Evolutionary conservation across 306 rosid species (phyloP), one percentile per base, ranked within the genome.

Genomic region (Rosa persica): DNA sequence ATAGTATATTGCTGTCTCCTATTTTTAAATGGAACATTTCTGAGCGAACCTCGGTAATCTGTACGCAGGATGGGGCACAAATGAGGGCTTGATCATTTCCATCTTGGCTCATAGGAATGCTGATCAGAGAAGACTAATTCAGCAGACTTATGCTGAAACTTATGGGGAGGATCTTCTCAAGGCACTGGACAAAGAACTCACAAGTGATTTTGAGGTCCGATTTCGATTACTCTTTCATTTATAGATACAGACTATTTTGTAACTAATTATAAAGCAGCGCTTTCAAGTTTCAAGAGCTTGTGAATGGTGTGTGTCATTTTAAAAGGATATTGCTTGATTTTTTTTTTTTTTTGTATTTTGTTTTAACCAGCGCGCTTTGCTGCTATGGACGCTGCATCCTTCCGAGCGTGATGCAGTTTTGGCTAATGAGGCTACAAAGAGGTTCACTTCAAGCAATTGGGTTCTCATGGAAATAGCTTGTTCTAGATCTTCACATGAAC

Each of bases 11-110:
- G 52, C 3, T 39, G 20, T 77, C 52, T 38, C 61, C 17, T 36
- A 38, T 5, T 12, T 8, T 25, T 47, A 12, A 47, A 38, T 70
- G 20, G 16, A 52, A 11, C 4, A 17, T 77, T 46, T 38, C n/a
- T 34, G 77, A 7, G 34, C 67, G 5, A 54, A 64, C 42, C 48
- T 27, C 25, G 8, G 67, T 73, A 42, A 27, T 6, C 25, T 69
- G 64, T 65, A n/a, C 70, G 22, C 81, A 89, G 93, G 93, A 69
- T 89, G 90, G 93, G 89, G 88, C 36, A 89, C 93, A 38, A 86
- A 89, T 46, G 88, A 89, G 81, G 83, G 0, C 1, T 69, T 79
- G 66, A 82, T 89, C 80, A 80, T 89, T 70, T 83, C 93, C 67
- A 89, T 89, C 61, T 70, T 87, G 85, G 76, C 88, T 46, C 93